Percentiles rank a stretch among this genome's conserved stretches.
phyloP scores from a whole-genome alignment of 2,329 filamentous ascomycete species.

The Colletotrichum orchidophilum region DNA sequence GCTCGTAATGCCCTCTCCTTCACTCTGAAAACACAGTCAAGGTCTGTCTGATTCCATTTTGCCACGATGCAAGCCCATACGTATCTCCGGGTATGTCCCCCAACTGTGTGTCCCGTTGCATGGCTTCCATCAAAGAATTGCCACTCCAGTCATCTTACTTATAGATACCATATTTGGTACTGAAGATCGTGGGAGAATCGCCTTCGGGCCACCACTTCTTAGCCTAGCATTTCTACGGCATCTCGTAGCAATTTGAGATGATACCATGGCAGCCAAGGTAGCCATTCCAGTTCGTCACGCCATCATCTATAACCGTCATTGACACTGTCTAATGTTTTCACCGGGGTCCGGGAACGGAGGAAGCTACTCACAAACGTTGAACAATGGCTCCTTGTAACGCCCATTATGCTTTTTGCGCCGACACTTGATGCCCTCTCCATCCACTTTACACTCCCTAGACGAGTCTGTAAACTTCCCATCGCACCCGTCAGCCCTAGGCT shows the following conservation, averaged over 20 bases:
- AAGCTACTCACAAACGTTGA: constrained; percentile 14
- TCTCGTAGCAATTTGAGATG: constrained; percentile 15
- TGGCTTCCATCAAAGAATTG: neutral
- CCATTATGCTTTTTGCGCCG: constrained; percentile 3
- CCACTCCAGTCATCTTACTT: neutral
- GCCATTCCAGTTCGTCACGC: constrained; percentile 26
- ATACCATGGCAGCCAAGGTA: constrained; percentile 16
- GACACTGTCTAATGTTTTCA: neutral
- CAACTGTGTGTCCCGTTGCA: neutral
- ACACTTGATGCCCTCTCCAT: constrained; percentile 6
- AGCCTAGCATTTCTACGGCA: constrained; percentile 13
- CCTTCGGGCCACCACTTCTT: constrained; percentile 24
- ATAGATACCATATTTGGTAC: constrained; percentile 13
- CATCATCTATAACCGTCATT: neutral
- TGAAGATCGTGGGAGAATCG: neutral
- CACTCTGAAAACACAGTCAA: neutral
- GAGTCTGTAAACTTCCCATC: constrained; percentile 20
- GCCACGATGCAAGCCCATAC: neutral
- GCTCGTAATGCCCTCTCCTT: neutral
- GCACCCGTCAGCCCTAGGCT: neutral
- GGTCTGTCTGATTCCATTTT: neutral
- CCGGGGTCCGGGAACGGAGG: too few species aligned
- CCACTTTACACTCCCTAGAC: constrained; percentile 12
- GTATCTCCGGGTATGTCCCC: neutral
- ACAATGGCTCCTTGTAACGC: constrained; percentile 4